Evolutionary conservation across 192 early-diverging fungal genomes (phyloP).

Genomic region (Coemansia javaensis): DNA sequence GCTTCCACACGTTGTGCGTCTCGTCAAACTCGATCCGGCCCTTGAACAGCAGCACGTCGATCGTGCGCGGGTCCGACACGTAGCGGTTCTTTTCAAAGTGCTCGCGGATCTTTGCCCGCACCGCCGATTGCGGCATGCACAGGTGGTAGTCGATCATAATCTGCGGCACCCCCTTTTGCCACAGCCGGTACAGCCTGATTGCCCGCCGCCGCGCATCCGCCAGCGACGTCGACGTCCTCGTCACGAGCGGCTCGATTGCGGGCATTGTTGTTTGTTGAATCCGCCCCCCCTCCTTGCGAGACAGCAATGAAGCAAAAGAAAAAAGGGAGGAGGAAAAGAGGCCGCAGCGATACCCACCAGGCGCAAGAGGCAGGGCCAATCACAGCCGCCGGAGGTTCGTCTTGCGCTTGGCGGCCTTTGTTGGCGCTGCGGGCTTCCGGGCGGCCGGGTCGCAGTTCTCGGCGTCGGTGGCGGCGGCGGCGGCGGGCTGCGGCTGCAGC

Average conservation of each 20-base stretch:
- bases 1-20: constrained; percentile 91
- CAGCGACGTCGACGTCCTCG: constrained; percentile 55
- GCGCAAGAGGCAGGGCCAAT: constrained; percentile 1
- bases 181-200: constrained; percentile 67
- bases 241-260: constrained; percentile 34
- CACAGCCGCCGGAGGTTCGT: constrained; percentile 48
- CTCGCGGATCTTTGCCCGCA: constrained; percentile 81
- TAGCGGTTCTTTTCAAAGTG: constrained; percentile 83
- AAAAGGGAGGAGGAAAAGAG: background rate
- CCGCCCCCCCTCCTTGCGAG: no score
- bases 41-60: constrained; percentile 85
- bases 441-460: constrained; percentile 24
- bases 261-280: no score
- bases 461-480: background rate
- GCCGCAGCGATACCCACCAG: background rate
- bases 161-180: constrained; percentile 60
- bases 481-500: background rate
- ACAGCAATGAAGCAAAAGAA: background rate
- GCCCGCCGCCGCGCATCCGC: constrained; percentile 59
- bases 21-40: constrained; percentile 83
- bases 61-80: constrained; percentile 66
- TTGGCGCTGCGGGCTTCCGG: background rate
- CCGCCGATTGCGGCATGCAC: constrained; percentile 62
- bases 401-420: constrained; percentile 34
- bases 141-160: constrained; percentile 71